Percentiles rank a stretch among this genome's conserved stretches.
These are phyloP conservation scores for Yarrowia hollandica DNA, from an alignment of 805 yeast species.

Conservation along the genomic window DNA sequence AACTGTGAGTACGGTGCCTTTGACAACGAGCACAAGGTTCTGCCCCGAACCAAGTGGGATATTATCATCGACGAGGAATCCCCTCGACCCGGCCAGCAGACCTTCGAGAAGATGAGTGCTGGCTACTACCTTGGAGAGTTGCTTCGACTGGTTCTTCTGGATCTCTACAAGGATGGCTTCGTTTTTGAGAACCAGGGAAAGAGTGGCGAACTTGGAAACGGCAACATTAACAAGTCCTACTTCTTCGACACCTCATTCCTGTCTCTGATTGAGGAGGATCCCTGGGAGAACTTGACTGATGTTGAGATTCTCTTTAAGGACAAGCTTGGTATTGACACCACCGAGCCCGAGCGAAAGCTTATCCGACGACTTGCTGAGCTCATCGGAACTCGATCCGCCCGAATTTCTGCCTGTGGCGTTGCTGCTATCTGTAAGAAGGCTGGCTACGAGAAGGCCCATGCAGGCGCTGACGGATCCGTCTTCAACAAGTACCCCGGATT, in stretches of 20 bases:
- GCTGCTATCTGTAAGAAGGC: conserved; percentile 92
- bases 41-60: conserved; percentile 92
- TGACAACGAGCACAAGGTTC: conserved; percentile 78
- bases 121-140: conserved; percentile 96
- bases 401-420: conserved; percentile 90
- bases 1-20: conserved; percentile 98
- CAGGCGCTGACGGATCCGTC: conserved; percentile 98
- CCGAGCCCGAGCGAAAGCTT: conserved; percentile 74
- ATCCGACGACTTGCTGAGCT: conserved; percentile 81
- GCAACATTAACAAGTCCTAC: conserved; percentile 60
- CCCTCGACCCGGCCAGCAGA: conserved; percentile 95
- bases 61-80: conserved; percentile 74
- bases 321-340: conserved; percentile 62
- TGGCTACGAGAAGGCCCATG: conserved; percentile 64
- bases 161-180: conserved; percentile 61
- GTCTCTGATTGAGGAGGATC: conserved; percentile 84
- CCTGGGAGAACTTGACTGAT: conserved; percentile 76
- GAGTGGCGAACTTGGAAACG: conserved; percentile 24
- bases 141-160: conserved; percentile 75
- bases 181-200: conserved; percentile 58
- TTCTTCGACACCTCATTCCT: conserved; percentile 88
- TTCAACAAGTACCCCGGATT: conserved; percentile 91
- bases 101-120: conserved; percentile 95
- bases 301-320: conserved; percentile 65
- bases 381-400: conserved; percentile 88